These are phyloP conservation scores for Bremia lactucae DNA, from an alignment of 352 stramenopile species.

Conservation along the genomic window DNA sequence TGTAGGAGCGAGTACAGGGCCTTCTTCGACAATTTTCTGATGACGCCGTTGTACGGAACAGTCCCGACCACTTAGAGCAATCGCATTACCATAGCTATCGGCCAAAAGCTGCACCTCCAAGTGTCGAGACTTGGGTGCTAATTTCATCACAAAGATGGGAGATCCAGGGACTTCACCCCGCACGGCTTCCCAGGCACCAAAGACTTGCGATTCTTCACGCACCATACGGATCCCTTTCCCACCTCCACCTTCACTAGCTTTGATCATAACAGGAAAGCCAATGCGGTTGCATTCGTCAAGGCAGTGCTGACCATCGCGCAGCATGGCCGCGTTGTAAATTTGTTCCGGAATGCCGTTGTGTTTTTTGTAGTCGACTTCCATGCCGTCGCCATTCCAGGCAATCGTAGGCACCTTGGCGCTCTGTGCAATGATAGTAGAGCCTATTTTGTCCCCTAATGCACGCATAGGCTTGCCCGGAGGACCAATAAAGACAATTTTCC, in stretches of 20 bases:
- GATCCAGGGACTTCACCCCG: conserved; percentile 96
- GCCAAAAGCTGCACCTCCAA: conserved; percentile 99
- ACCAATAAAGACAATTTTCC: conserved; percentile 98
- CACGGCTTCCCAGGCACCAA: conserved; percentile 93
- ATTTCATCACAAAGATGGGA: conserved; percentile 99
- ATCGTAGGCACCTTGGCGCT: conserved; percentile 98
- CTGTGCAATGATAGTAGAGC: conserved; percentile 99
- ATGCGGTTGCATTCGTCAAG: conserved; percentile 90
- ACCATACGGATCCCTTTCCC: conserved; percentile 99
- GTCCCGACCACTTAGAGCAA: conserved; percentile 97
- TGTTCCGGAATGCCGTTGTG: conserved; percentile 85
- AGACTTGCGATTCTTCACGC: conserved; percentile 84
- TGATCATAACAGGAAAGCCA: conserved; percentile 99
- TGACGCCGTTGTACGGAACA: conserved; percentile 98
- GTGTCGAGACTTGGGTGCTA: conserved; percentile 93
- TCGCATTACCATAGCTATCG: conserved; percentile 97
- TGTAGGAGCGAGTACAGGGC: conserved; percentile 88
- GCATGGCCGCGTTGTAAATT: conserved; percentile 90
- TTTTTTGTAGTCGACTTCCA: conserved; percentile 89
- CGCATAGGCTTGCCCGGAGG: conserved; percentile 96
- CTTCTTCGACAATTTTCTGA: conserved; percentile 99
- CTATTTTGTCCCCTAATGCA: conserved; percentile 99
- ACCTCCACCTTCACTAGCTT: conserved; percentile 97
- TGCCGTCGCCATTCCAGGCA: conserved; percentile 95
- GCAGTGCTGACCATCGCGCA: conserved; percentile 89